phyloP scores from a whole-genome alignment of 1,139 yeast genomes.

The Pichia sp. region DNA sequence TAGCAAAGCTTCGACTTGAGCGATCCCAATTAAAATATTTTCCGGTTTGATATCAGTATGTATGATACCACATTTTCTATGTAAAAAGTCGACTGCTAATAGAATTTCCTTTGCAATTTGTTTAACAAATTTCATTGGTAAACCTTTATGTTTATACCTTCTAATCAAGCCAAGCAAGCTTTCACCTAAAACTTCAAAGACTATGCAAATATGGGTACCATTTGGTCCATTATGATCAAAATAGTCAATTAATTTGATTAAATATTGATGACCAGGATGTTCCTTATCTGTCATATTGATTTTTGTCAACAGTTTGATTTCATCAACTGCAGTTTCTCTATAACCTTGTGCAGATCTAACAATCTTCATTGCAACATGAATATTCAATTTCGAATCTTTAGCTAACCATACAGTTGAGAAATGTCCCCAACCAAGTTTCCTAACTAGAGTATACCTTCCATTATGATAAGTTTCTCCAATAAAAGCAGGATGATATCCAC shows the following conservation, averaged over 20 bases:
- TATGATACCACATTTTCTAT: conserved; percentile 79
- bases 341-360: conserved; percentile 55
- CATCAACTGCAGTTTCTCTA: conserved; percentile 83
- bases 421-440: conserved; percentile 91
- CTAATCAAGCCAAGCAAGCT: conserved; percentile 65
- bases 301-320: conserved; percentile 53
- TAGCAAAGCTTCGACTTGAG: conserved; percentile 67
- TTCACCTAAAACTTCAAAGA: conserved; percentile 82
- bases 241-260: conserved; percentile 64
- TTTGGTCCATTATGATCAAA: conserved; percentile 75
- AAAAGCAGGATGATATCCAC: conserved; percentile 83
- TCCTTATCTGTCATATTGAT: conserved; percentile 42
- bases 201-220: conserved; percentile 84
- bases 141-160: conserved; percentile 59
- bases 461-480: conserved; percentile 66
- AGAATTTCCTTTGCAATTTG: conserved; percentile 75
- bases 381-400: conserved; percentile 43
- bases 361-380: conserved; percentile 77
- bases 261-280: conserved; percentile 68
- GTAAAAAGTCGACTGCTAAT: conserved; percentile 72
- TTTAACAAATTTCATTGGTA: conserved; percentile 67
- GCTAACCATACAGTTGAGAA: conserved; percentile 89
- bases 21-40: conserved; percentile 73
- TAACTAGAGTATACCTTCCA: conserved; percentile 55
- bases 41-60: conserved; percentile 92